Evolutionary conservation across 2,329 filamentous ascomycete genomes (phyloP), one percentile per base, ranked within the genome.

Genomic region (Xylaria sp.): DNA sequence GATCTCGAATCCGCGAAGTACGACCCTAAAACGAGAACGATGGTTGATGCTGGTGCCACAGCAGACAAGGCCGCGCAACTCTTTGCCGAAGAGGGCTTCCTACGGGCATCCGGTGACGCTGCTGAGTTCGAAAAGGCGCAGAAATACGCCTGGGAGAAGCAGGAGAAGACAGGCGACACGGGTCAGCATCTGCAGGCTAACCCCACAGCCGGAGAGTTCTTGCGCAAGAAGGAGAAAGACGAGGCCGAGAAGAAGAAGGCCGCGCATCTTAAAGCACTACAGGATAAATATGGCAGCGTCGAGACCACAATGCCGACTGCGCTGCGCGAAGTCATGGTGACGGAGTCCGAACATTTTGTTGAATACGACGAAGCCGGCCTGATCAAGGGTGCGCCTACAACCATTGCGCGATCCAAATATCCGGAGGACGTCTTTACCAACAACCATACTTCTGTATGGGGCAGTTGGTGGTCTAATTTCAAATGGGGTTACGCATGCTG

Each of bases 1-100:
- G 94, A 99, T 71, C 81, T 96, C 2, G 94, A 99, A 70, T 97
- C 92, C 1, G 94, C 95, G 1, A 95, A 96, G 74, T 99, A 99
- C 76, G 93, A 99, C 70, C 94, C 94, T 0, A 99, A 99, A 73
- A 97, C 92, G 10, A 84, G 94, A 68, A 88, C 90, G 7, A 91
- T 99, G 81, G 89, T 96, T 19, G 91, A 96, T 70, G 86, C 85
- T 63, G 91, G 92, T 52, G 91, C 89, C 5, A 90, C 87, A 37
- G 84, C 84, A 19, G 91, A 95, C 76, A 88, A 87, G 67, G 89
- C 90, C 2, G 89, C 92, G 6, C 85, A 88, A 35, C 76, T 96
- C 4, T 93, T 94, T 58, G 92, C 92, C 3, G 94, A 97, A 69
- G 92, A 97, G 68, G 93, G 93, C 51, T 97, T 96, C 73, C 84